phyloP scores from a whole-genome alignment of 106 monocot species.

The Apostasia ramifera region DNA sequence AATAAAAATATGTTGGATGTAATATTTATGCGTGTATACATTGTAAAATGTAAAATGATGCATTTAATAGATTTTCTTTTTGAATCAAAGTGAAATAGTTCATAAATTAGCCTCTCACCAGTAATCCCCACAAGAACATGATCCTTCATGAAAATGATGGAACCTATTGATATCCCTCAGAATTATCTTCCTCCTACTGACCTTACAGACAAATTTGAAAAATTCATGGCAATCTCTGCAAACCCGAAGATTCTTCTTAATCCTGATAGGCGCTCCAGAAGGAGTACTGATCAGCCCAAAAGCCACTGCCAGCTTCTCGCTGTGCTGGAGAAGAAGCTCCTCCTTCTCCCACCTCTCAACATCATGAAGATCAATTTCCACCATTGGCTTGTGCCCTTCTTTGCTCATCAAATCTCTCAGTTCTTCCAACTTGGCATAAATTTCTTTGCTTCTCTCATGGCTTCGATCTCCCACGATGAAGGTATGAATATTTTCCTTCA shows the following conservation, averaged over 20 bases:
- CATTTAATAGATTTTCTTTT: too few relatives aligned
- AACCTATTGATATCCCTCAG: slow-evolving; percentile 77
- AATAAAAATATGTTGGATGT: too few relatives aligned
- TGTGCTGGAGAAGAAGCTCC: slow-evolving; percentile 69
- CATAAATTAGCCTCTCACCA: slow-evolving; percentile 39
- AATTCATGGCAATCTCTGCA: slow-evolving; percentile 83
- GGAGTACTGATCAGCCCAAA: slow-evolving; percentile 76
- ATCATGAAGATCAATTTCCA: slow-evolving; percentile 62
- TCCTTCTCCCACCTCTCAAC: slow-evolving; percentile 68
- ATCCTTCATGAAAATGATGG: slow-evolving; percentile 72
- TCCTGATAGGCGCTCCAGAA: slow-evolving; percentile 53
- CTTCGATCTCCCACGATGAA: slow-evolving; percentile 70
- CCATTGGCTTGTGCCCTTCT: slow-evolving; percentile 64
- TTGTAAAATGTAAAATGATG: too few relatives aligned
- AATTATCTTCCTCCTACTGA: slow-evolving; percentile 70
- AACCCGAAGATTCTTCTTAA: slow-evolving; percentile 87
- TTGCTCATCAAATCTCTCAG: slow-evolving; percentile 52
- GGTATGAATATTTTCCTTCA: slow-evolving; percentile 60
- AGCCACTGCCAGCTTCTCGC: slow-evolving; percentile 81
- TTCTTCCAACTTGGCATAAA: slow-evolving; percentile 75
- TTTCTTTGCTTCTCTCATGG: slow-evolving; percentile 57
- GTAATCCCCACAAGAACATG: slow-evolving; percentile 91
- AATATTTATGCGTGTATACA: too few relatives aligned
- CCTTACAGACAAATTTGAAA: slow-evolving; percentile 66
- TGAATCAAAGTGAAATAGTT: too few relatives aligned